Evolutionary conservation across 106 monocot species (phyloP), one percentile per base, ranked within the genome.

Genomic region (Phalaenopsis aphrodite): DNA sequence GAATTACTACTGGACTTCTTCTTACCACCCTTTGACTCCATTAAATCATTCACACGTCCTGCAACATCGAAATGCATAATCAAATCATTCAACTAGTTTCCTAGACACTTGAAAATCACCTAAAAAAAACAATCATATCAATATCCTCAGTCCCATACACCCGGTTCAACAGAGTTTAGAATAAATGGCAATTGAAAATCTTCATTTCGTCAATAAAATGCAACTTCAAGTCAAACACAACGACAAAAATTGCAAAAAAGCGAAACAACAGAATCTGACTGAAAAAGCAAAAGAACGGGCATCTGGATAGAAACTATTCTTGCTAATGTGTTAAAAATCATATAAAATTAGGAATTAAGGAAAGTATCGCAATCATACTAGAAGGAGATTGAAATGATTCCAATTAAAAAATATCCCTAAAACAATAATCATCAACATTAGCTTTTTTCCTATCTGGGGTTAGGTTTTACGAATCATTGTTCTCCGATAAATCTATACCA

Each of bases 21-120:
- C 38, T 83, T 87, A 10, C 86, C 87, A 80, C 86, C 87, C 84
- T 91, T 91, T 9, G 88, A 83, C 81, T 90, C 90, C 90, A 90
- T 90, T 83, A 90, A 81, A 82, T 82, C 90, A 90, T 90, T 72
- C 85, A 87, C 36, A 41, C 42, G 82, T 80, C 69, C 88, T 91
- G 91, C 36, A 83, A 39, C 69, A 73, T 18, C 12, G 30, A 49
- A 76, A 49, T 36, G 21, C 47, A 76, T 23, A 3, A 24, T 76
- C 15, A 74, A 9, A 45, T 45, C 45, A 73, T 73, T 73, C 73
- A 42, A 5, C 74, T 42, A 19, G 38, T 39, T 69, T 5, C 39
- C 8, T 24, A 23, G 23, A 65, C 21, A 24, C 23, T 65, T 65
- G 12, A 65, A 65, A 65, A 24, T 65, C n/a, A 65, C 64, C 64